Base-by-base conservation (phyloP, 257 asterid species). In the Euphrasia confusa region DNA sequence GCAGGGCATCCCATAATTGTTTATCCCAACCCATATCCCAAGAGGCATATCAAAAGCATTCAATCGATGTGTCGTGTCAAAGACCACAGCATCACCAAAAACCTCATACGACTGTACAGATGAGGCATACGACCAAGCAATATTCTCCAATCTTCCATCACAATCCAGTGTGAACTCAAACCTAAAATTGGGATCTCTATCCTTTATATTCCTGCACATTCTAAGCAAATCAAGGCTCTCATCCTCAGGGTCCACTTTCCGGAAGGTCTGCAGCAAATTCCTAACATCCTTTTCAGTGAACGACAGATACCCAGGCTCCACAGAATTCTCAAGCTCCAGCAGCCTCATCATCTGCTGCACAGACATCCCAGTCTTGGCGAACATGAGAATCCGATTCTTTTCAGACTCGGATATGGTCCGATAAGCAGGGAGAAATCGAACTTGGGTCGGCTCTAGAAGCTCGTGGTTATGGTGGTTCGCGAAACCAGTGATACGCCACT, bases 1-100 rank as follows among this genome's bases (percentile, higher is more conserved):
- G 79, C 99, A 92, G 11, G 99, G 99, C 99, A 89, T 89, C 61
- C 99, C 97, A 74, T 92, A 92, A 79, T 92, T 92, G 77, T 92
- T 92, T 79, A 89, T 72, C 68, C 99, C 99, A 13, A 92, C 95
- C 94, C 95, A 92, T 76, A 92, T 92, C 57, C 97, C 99, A 39
- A 92, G 84, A 73, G 99, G 99, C 97, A 87, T 88, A 74, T 92
- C 97, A 71, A 92, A 87, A 67, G 88, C 94, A 77, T 83, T 80
- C 78, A 92, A 75, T 49, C 99, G 82, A 68, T 92, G 97, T 30
- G 97, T 92, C 32, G 97, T 89, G 79, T 92, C 99, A 74, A 92
- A 92, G 54, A 92, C 95, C 68, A 92, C 85, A 26, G 95, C 90
- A 73, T 92, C 99, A 61, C 99, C 99, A 72, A 84, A 89, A 52